These are phyloP conservation scores for Hemisphaericaspora subhashii DNA, from an alignment of 1,139 yeast genomes.

Conservation along the genomic window DNA sequence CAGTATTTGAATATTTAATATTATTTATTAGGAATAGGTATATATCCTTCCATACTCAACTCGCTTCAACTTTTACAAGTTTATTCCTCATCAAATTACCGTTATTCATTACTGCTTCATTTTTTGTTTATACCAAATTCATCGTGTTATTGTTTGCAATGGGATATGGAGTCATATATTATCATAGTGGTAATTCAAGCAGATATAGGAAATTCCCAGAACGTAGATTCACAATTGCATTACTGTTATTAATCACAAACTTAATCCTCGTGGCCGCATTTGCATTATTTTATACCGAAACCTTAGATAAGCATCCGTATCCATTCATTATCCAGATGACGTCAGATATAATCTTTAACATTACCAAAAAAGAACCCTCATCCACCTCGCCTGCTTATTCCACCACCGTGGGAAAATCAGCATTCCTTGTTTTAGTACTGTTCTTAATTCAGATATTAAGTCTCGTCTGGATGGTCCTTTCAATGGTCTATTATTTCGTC, in stretches of 20 bases:
- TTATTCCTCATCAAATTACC: not conserved
- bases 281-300: slow-evolving; percentile 2
- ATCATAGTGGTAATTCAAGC: slow-evolving; percentile 25
- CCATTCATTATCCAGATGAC: not conserved
- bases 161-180: slow-evolving; percentile 43
- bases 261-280: slow-evolving; percentile 21
- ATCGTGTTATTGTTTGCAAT: slow-evolving; percentile 32
- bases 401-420: not conserved
- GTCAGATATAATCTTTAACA: not conserved
- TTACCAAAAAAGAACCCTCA: not conserved
- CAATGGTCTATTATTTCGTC: slow-evolving; percentile 25
- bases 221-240: slow-evolving; percentile 19
- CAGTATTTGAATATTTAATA: slow-evolving; percentile 13
- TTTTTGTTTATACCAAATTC: slow-evolving; percentile 12
- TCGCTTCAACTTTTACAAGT: slow-evolving; percentile 6
- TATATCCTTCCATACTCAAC: slow-evolving; percentile 1
- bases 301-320: slow-evolving; percentile 4
- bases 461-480: slow-evolving; percentile 16
- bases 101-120: slow-evolving; percentile 1
- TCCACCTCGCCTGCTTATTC: not conserved
- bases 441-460: not conserved
- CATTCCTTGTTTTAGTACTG: not conserved
- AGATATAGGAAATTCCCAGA: slow-evolving; percentile 30
- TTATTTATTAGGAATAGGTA: slow-evolving; percentile 21
- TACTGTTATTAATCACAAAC: slow-evolving; percentile 16